Evolutionary conservation across 805 yeast species (phyloP), one percentile per base, ranked within the genome.

Genomic region (Lachancea meyersii): DNA sequence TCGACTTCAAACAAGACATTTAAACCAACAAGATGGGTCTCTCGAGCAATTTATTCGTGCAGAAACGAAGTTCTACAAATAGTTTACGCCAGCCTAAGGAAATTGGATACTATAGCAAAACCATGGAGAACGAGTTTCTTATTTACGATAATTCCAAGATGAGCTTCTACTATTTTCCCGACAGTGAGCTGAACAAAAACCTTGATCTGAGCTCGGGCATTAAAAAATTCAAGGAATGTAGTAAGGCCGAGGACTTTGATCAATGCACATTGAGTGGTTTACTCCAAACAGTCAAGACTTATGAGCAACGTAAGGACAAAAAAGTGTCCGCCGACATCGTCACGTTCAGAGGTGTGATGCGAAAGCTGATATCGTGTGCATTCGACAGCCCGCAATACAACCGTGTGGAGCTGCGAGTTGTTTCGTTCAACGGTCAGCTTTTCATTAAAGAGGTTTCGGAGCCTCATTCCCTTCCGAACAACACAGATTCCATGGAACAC

Each of bases 1-100:
- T 26, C 13, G 13, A 10, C 10, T 14, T 13, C 28, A 11, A 10
- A 14, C 28, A 19, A 13, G 9, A 19, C 14, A 32, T 20, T 20
- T n/a, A 18, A 5, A n/a, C 5, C 10, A n/a, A 5, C 24, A 5
- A 18, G 17, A 66, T 65, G 61, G 59, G 58, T 13, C 44, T 49
- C 14, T 48, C 63, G 9, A 48, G 65, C 5, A 56, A 53, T 40
- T 43, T 65, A 17, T 60, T 58, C 37, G 54, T 63, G 13, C 55
- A 61, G 40, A 66, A 76, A 9, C 66, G 84, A 44, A 75, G 86
- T 0, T 69, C 75, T 23, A 73, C 81, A 8, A 79, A 91, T 0
- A 77, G 86, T 1, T 69, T 89, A 41, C 80, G 82, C 54, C 94
- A 87, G 60, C 97, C 98, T 2, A 82, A 81, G 50, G 96, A 93